Percentiles rank a stretch among this genome's conserved stretches.
Conservation (phyloP, 371 early-diverging fungal species). For the Smittium mucronatum region DNA sequence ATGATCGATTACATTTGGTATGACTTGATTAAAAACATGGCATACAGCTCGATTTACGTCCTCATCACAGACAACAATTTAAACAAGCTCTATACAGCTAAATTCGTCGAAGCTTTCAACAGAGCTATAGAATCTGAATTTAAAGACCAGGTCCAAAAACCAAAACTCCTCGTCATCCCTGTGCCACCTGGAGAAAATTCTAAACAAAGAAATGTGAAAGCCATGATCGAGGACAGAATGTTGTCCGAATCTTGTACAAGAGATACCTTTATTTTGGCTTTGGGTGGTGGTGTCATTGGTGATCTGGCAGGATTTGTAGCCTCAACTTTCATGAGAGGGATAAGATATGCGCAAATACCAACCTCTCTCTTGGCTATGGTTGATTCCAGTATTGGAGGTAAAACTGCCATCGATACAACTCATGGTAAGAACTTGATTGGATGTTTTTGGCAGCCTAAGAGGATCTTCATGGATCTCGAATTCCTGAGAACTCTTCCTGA, state of each 20-base stretch:
- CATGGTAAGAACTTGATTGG: constrained; percentile 94
- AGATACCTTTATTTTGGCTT: constrained; percentile 83
- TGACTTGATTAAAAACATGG: constrained; percentile 57
- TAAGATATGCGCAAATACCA: constrained; percentile 85
- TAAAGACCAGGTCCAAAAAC: constrained; percentile 15
- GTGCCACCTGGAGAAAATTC: constrained; percentile 83
- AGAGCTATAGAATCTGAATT: neutral
- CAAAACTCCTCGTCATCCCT: constrained; percentile 62
- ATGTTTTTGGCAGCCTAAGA: constrained; percentile 91
- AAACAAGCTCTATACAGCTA: constrained; percentile 55
- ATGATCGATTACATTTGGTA: constrained; percentile 56
- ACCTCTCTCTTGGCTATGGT: constrained; percentile 96
- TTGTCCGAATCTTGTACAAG: constrained; percentile 74
- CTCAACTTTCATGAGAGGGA: constrained; percentile 95
- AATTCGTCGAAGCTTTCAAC: constrained; percentile 34
- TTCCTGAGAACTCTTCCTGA: constrained; percentile 79
- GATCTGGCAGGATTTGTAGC: constrained; percentile 92
- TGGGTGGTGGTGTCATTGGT: constrained; percentile 96
- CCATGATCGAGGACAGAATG: constrained; percentile 82
- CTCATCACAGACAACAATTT: constrained; percentile 82
- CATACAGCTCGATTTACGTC: constrained; percentile 67
- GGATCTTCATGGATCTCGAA: constrained; percentile 79
- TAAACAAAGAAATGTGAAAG: constrained; percentile 81
- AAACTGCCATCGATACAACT: constrained; percentile 92
- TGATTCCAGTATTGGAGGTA: constrained; percentile 94